Percentiles rank a stretch among this genome's conserved stretches.
Evolutionary conservation across 768 basidiomycete species (phyloP).

Genomic region (Kwoniella bestiolae): DNA sequence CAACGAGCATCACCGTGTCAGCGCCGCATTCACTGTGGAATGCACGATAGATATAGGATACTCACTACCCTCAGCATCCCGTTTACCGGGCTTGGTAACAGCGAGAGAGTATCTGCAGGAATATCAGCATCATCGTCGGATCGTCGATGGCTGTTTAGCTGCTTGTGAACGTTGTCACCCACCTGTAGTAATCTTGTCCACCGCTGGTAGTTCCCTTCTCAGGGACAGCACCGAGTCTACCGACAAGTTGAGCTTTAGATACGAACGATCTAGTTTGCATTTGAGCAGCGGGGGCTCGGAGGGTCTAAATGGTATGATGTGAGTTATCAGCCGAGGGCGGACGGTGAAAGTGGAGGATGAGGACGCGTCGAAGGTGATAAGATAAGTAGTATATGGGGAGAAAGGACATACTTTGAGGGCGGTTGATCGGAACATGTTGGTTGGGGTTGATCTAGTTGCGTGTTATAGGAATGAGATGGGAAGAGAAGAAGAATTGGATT

Average conservation of each 20-base stretch:
- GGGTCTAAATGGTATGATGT: conserved; percentile 1
- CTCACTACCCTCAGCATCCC: conserved; percentile 31
- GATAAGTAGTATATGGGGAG: not conserved
- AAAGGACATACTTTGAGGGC: conserved; percentile 23
- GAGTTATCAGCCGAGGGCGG: not conserved
- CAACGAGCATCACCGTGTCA: not conserved
- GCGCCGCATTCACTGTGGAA: no score
- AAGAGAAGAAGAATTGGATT: conserved; percentile 4
- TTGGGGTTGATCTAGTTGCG: not conserved
- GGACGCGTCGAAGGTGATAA: conserved; percentile 5
- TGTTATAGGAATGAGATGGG: conserved; percentile 9
- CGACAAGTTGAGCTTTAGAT: conserved; percentile 29
- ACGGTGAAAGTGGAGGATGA: not conserved
- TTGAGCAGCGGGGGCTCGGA: conserved; percentile 5
- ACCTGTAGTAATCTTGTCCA: conserved; percentile 29
- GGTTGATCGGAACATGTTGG: conserved; percentile 26
- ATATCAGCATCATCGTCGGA: not conserved
- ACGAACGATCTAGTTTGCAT: conserved; percentile 21
- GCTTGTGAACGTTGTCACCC: conserved; percentile 5
- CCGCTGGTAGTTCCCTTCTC: conserved; percentile 17
- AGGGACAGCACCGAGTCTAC: conserved; percentile 32
- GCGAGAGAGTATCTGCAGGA: conserved; percentile 22
- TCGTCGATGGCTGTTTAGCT: not conserved
- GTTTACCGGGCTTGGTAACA: conserved; percentile 23
- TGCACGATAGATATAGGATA: not conserved